Conservation (phyloP, 257 asterid species). For the Solanum sejunctum region DNA sequence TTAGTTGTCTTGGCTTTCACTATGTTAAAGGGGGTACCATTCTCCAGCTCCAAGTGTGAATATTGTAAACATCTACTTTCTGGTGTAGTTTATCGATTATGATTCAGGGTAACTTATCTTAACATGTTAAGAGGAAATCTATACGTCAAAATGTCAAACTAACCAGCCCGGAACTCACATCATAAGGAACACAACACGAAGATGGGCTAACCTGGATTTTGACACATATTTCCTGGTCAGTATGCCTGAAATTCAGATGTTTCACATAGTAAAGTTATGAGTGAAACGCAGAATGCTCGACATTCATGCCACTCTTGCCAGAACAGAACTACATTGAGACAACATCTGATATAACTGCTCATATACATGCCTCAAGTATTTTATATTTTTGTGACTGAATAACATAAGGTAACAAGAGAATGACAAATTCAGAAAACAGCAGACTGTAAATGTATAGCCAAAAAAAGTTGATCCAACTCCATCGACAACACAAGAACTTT, state of each 20-base stretch:
- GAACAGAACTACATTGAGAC: background rate
- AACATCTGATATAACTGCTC: background rate
- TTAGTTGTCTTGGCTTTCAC: background rate
- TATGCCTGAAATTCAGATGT: background rate
- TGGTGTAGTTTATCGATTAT: background rate
- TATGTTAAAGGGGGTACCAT: background rate
- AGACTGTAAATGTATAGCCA: background rate
- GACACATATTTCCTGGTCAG: background rate
- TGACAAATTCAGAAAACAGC: background rate
- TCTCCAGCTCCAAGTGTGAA: background rate
- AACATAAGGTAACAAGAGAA: background rate
- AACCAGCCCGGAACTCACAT: background rate
- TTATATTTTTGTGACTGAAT: background rate
- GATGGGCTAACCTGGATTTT: background rate
- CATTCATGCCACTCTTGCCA: background rate
- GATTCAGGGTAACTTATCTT: background rate
- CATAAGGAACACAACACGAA: background rate
- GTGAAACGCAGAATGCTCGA: background rate
- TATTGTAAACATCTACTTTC: background rate
- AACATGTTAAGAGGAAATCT: background rate
- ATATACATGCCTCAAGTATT: background rate
- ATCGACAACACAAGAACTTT: background rate
- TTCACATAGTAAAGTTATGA: background rate
- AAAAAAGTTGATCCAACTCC: background rate
- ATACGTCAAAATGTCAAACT: background rate